These are phyloP conservation scores for Ogataea ramenticola DNA, from an alignment of 805 yeast species.

Conservation along the genomic window DNA sequence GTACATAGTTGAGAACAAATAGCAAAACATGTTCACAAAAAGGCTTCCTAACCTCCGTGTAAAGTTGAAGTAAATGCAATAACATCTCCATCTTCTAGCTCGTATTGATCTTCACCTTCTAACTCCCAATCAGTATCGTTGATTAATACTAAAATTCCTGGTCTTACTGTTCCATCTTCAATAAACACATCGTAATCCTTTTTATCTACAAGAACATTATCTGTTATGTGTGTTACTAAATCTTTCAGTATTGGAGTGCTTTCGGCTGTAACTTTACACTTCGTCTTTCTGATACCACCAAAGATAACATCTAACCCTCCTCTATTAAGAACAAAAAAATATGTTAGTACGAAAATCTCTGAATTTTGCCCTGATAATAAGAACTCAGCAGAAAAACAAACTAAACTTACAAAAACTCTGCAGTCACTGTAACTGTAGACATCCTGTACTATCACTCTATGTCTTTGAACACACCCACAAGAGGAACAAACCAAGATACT, in stretches of 20 bases:
- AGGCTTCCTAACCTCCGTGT: conserved; percentile 93
- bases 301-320: conserved; percentile 88
- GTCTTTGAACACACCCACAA: no score
- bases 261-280: conserved; percentile 38
- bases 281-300: conserved; percentile 46
- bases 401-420: conserved; percentile 33
- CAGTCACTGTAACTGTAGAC: conserved; percentile 29
- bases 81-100: conserved; percentile 66
- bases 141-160: conserved; percentile 86
- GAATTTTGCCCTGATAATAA: no score
- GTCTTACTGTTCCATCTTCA: conserved; percentile 76
- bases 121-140: conserved; percentile 97
- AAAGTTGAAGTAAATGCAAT: conserved; percentile 87
- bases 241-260: conserved; percentile 32
- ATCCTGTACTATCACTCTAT: no score
- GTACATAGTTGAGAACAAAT: background rate
- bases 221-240: conserved; percentile 47
- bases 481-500: no score
- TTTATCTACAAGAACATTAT: conserved; percentile 48
- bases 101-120: conserved; percentile 80
- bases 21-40: no score
- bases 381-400: no score
- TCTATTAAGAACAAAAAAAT: conserved; percentile 11
- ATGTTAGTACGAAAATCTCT: no score
- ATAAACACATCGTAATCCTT: conserved; percentile 68